phyloP scores from a whole-genome alignment of 2,329 filamentous ascomycete species.

The Aspergillus pseudoviridinutans region DNA sequence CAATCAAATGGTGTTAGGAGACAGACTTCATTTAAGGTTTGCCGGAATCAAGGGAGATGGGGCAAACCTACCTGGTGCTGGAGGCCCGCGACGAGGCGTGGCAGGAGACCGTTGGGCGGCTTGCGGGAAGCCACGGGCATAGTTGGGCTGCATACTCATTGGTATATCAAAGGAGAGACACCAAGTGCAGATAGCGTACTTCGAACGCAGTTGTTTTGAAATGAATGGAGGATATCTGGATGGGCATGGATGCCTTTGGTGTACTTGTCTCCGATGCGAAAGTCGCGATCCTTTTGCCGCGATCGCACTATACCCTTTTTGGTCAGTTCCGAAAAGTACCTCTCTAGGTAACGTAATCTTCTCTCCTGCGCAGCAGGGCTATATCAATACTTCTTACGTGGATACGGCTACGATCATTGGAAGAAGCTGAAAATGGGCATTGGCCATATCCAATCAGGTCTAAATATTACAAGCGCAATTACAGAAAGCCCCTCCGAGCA shows the following conservation, averaged over 20 bases:
- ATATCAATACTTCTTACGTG: too few species aligned
- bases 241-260: slow-evolving; percentile 10
- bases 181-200: slow-evolving; percentile 1
- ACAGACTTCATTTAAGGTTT: slow-evolving; percentile 10
- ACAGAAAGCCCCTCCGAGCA: background rate
- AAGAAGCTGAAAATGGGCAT: background rate
- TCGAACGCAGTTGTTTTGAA: slow-evolving; percentile 8
- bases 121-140: slow-evolving; percentile 39
- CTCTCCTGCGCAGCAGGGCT: too few species aligned
- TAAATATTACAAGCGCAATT: background rate
- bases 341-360: too few species aligned
- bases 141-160: slow-evolving; percentile 43
- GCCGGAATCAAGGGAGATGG: slow-evolving; percentile 8
- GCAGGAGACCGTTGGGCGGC: slow-evolving; percentile 40
- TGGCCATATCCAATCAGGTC: background rate
- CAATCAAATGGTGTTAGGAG: slow-evolving; percentile 11
- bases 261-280: slow-evolving; percentile 12
- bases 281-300: slow-evolving; percentile 35
- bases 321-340: slow-evolving; percentile 11
- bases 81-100: slow-evolving; percentile 38
- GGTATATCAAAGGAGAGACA: background rate
- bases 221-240: slow-evolving; percentile 2
- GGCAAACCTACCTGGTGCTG: slow-evolving; percentile 34
- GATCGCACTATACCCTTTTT: slow-evolving; percentile 33
- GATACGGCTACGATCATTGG: background rate